A percentile compares a stretch with the other conserved stretches of the same genome.
These are phyloP conservation scores for Penicillium salamii DNA, from an alignment of 495 filamentous ascomycete genomes.

Conservation along the genomic window DNA sequence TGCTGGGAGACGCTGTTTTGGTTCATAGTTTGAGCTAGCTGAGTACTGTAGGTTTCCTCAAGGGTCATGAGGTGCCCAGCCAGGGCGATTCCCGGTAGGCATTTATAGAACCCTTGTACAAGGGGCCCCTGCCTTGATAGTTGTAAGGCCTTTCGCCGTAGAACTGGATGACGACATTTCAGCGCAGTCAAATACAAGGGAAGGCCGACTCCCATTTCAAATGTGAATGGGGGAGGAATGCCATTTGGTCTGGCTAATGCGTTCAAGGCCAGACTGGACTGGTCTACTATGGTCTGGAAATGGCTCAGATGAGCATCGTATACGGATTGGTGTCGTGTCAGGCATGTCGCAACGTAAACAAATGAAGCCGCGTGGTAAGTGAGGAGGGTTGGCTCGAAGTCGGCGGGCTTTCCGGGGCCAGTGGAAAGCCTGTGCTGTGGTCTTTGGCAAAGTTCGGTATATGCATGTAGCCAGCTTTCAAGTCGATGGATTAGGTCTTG, in stretches of 20 bases:
- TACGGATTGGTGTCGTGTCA: conserved; percentile 12
- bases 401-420: not conserved
- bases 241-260: conserved; percentile 15
- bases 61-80: conserved; percentile 24
- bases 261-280: conserved; percentile 17
- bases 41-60: conserved; percentile 23
- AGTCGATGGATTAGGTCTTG: conserved; percentile 7
- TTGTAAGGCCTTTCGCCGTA: conserved; percentile 27
- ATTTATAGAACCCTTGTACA: conserved; percentile 31
- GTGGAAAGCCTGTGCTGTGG: not conserved
- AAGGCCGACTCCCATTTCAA: conserved; percentile 33
- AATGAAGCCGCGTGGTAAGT: conserved; percentile 8
- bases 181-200: conserved; percentile 34
- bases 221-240: conserved; percentile 34
- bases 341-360: conserved; percentile 13
- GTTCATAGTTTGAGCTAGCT: not conserved
- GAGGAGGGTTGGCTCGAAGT: conserved; percentile 12
- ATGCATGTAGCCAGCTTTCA: conserved; percentile 4
- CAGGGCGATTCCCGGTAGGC: conserved; percentile 10
- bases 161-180: conserved; percentile 30
- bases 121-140: conserved; percentile 24
- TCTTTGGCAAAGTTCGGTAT: not conserved
- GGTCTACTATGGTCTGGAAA: conserved; percentile 32
- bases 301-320: conserved; percentile 24
- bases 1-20: not conserved